Evolutionary conservation across 164 flowering plant species (phyloP).

Genomic region (Echeveria elegans): DNA sequence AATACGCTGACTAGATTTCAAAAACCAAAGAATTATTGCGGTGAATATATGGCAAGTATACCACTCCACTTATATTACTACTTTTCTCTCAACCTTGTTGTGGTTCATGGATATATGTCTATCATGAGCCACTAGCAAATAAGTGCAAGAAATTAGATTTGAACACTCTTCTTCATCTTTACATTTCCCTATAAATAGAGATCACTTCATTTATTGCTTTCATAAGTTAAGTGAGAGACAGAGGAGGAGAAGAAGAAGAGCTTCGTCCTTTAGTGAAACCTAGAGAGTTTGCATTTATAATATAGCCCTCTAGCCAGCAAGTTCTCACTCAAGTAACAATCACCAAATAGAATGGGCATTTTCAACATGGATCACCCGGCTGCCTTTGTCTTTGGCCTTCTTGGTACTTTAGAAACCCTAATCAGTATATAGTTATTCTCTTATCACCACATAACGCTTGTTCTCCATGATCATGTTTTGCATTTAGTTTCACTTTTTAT

Average conservation of each 20-base stretch:
- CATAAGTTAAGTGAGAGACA: neutral
- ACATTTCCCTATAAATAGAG: neutral
- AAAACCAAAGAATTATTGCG: neutral
- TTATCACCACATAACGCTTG: too few relatives aligned
- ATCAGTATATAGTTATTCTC: neutral
- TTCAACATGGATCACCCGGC: conserved; percentile 8
- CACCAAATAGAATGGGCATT: neutral
- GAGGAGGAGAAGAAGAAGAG: neutral
- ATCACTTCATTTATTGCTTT: neutral
- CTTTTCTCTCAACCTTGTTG: neutral
- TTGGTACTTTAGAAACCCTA: conserved; percentile 7
- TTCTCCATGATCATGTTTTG: too few relatives aligned
- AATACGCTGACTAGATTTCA: neutral
- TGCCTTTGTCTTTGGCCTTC: conserved; percentile 11
- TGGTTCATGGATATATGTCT: neutral
- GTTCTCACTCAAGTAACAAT: neutral
- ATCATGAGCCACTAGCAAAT: conserved; percentile 4
- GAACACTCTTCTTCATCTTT: neutral
- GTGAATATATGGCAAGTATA: conserved; percentile 1
- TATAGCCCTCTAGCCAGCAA: neutral
- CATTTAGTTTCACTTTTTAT: too few relatives aligned
- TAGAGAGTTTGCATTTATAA: neutral
- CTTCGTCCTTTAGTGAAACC: neutral
- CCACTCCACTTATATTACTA: neutral
- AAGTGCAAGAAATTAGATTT: neutral